Base-by-base conservation (phyloP, 805 yeast species). In the Teunomyces barrocoloradensis region DNA sequence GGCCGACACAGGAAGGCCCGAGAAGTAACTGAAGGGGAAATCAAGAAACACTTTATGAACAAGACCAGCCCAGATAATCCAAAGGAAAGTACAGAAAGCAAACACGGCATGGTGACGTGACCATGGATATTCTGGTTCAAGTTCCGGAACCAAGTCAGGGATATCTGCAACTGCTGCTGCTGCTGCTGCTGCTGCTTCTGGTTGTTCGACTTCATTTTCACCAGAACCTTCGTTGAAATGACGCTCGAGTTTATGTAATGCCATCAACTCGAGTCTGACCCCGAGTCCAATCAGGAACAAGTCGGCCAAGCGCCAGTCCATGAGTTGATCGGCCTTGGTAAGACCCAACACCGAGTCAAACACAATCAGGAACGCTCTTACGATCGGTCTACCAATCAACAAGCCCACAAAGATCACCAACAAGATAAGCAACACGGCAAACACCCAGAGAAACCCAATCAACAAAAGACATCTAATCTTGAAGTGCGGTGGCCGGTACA, bases 401-500 rank as follows among this genome's bases (percentile, higher is more conserved):
- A 64, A 48, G 0, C 66, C 67, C 3, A 43, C 25, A 12, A 68
- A 36, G 3, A 53, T 35, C 4, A 64, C 36, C 5, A 49, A 37
- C 20, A 69, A 43, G 13, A 68, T 52, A 13, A 71, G 50, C 3
- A 71, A 45, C 1, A 67, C 68, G 0, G 74, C 69, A 55, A 75
- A 77, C 2, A 69, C 46, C 81, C 87, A 81, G 12, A 80, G 61
- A 61, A 68, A 57, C 6, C 66, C 51, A 18, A 80, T 65, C 38
- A 87, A 61, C 0, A 58, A 67, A 18, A 77, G 69, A 30, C 89
- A 74, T 49, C 97, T 75, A 2, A 58, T 28, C 44, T 81, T 75
- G 64, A 92, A 88, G 43, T 76, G 55, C 1, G 96, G 96, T 4
- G 99, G 98, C 39, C 89, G 75, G 66, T 91, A 95, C 2, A 91